These are phyloP conservation scores for Mrakia hoshinonis DNA, from an alignment of 768 basidiomycete genomes.

Conservation along the genomic window DNA sequence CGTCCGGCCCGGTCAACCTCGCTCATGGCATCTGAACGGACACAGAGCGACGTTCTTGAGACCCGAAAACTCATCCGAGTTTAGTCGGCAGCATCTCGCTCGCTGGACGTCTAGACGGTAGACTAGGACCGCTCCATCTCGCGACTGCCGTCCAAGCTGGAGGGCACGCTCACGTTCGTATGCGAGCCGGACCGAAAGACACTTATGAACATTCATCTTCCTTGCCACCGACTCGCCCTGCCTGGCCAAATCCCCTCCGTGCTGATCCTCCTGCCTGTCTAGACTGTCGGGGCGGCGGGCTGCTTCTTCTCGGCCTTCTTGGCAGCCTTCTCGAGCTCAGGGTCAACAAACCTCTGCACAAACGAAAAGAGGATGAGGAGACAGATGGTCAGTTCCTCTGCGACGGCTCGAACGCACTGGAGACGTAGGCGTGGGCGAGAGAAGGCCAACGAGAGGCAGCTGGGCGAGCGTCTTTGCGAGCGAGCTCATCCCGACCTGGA, in stretches of 20 bases:
- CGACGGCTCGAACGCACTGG: not conserved
- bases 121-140: too few species aligned
- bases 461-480: too few species aligned
- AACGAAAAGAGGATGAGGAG: too few species aligned
- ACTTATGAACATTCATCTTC: conserved; percentile 6
- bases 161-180: not conserved
- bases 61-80: too few species aligned
- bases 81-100: too few species aligned
- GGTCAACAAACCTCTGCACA: conserved; percentile 20
- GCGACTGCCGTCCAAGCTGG: not conserved
- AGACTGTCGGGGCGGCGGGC: conserved; percentile 6
- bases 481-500: too few species aligned
- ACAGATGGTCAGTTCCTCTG: not conserved
- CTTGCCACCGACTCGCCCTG: not conserved
- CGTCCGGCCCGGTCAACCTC: too few species aligned
- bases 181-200: too few species aligned
- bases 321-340: conserved; percentile 9
- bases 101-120: too few species aligned
- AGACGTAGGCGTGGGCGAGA: too few species aligned
- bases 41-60: not conserved
- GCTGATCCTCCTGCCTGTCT: not conserved
- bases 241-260: not conserved
- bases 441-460: too few species aligned
- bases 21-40: too few species aligned
- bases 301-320: conserved; percentile 13